Conservation (phyloP, 192 early-diverging fungal species). For the Backusella psychrophila region DNA sequence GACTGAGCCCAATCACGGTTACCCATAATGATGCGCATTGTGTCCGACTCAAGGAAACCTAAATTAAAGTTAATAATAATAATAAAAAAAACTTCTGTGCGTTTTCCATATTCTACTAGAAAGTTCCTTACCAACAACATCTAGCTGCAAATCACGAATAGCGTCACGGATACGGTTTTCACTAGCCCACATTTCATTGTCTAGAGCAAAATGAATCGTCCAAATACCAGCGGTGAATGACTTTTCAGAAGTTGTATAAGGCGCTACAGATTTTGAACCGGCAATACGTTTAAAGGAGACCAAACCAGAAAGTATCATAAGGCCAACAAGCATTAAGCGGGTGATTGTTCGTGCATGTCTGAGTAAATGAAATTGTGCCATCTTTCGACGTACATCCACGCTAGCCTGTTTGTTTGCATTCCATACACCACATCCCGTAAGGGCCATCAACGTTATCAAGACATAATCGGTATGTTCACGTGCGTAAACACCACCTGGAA, state of each 20-base stretch:
- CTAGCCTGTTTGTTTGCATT: slow-evolving; percentile 30
- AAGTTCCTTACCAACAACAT: slow-evolving; percentile 58
- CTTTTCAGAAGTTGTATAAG: slow-evolving; percentile 62
- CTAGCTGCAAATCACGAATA: slow-evolving; percentile 73
- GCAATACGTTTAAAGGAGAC: slow-evolving; percentile 46
- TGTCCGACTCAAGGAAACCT: slow-evolving; percentile 72
- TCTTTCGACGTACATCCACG: background rate
- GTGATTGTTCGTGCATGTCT: slow-evolving; percentile 36
- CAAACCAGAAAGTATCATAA: slow-evolving; percentile 35
- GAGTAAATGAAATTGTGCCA: slow-evolving; percentile 21
- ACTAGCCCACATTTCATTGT: slow-evolving; percentile 84
- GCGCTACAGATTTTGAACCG: slow-evolving; percentile 44
- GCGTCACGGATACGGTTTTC: slow-evolving; percentile 69
- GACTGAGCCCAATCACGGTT: slow-evolving; percentile 80
- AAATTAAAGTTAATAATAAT: background rate
- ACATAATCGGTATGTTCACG: slow-evolving; percentile 77
- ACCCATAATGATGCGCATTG: slow-evolving; percentile 81
- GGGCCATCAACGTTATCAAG: slow-evolving; percentile 57
- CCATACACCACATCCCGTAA: slow-evolving; percentile 55
- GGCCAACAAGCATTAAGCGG: slow-evolving; percentile 36
- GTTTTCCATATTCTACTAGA: background rate
- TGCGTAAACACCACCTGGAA: slow-evolving; percentile 69
- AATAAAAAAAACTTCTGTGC: background rate
- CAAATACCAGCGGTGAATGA: slow-evolving; percentile 76
- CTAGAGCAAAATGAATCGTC: slow-evolving; percentile 85